Conservation (phyloP, 148 eudicot species). For the Simmondsia chinensis region DNA sequence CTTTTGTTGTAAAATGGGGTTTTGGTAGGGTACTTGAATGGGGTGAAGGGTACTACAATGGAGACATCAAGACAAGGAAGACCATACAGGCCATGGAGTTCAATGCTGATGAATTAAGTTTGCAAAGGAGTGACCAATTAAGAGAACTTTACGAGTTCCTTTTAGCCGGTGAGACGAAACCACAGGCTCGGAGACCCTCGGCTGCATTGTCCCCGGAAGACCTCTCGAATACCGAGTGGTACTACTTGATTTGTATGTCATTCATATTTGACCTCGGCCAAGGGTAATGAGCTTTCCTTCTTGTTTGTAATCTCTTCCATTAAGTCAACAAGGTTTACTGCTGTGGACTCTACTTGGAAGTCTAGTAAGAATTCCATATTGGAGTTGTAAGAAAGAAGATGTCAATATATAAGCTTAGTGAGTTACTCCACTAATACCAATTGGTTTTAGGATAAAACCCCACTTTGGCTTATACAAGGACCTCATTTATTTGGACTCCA, state of each 20-base stretch:
- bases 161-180: constrained; percentile 27
- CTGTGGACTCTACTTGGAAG: too few species aligned
- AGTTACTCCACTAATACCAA: too few species aligned
- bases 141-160: constrained; percentile 56
- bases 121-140: constrained; percentile 66
- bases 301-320: too few species aligned
- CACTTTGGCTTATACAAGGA: too few species aligned
- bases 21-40: constrained; percentile 41
- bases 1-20: background rate
- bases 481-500: too few species aligned
- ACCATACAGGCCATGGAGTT: constrained; percentile 45
- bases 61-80: constrained; percentile 75
- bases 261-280: constrained; percentile 40
- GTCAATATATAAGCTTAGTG: too few species aligned
- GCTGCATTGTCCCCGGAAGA: constrained; percentile 75
- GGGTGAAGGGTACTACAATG: constrained; percentile 78
- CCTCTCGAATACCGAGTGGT: constrained; percentile 63
- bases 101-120: constrained; percentile 29
- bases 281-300: too few species aligned
- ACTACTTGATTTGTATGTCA: constrained; percentile 69
- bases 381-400: too few species aligned
- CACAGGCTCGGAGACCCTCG: constrained; percentile 50
- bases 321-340: too few species aligned
- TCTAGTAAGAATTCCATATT: too few species aligned
- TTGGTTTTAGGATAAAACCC: too few species aligned